Conservation (phyloP, 495 filamentous ascomycete genomes). For the Penicillium arizonense region DNA sequence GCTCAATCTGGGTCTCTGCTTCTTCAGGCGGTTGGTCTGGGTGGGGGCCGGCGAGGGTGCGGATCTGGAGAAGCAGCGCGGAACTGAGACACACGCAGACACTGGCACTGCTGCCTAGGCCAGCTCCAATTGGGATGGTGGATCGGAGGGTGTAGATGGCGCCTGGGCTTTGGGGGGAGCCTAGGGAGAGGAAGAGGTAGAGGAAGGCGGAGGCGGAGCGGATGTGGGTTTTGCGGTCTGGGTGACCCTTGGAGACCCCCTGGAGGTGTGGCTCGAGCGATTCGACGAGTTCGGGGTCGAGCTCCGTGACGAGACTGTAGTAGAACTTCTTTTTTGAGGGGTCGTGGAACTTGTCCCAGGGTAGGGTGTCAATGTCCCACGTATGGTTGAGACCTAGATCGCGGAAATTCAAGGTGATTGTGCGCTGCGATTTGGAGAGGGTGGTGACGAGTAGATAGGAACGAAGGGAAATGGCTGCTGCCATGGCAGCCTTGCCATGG, state of each 20-base stretch:
- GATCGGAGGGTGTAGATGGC: conserved; percentile 90
- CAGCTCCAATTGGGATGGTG: conserved; percentile 89
- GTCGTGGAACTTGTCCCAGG: conserved; percentile 76
- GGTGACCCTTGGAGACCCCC: conserved; percentile 60
- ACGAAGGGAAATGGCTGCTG: conserved; percentile 87
- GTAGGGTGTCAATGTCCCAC: conserved; percentile 87
- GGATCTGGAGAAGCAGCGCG: conserved; percentile 83
- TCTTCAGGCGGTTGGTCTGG: conserved; percentile 81
- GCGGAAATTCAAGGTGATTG: conserved; percentile 79
- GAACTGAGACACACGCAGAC: conserved; percentile 87
- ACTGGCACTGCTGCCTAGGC: conserved; percentile 88
- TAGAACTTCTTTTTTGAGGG: conserved; percentile 89
- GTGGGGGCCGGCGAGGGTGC: conserved; percentile 83
- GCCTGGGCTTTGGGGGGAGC: conserved; percentile 70
- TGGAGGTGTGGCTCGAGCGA: conserved; percentile 75
- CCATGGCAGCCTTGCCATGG: conserved; percentile 93
- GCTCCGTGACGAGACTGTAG: conserved; percentile 78
- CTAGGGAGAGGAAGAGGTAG: conserved; percentile 88
- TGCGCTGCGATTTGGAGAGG: conserved; percentile 80
- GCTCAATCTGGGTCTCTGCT: conserved; percentile 79
- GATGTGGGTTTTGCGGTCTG: conserved; percentile 76
- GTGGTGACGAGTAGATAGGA: conserved; percentile 94
- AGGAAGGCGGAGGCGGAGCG: conserved; percentile 80
- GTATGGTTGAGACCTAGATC: conserved; percentile 84
- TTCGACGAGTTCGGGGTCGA: conserved; percentile 77